Evolutionary conservation across 129 eudicot species (phyloP), one percentile per base, ranked within the genome.

Genomic region (Tagetes patula): DNA sequence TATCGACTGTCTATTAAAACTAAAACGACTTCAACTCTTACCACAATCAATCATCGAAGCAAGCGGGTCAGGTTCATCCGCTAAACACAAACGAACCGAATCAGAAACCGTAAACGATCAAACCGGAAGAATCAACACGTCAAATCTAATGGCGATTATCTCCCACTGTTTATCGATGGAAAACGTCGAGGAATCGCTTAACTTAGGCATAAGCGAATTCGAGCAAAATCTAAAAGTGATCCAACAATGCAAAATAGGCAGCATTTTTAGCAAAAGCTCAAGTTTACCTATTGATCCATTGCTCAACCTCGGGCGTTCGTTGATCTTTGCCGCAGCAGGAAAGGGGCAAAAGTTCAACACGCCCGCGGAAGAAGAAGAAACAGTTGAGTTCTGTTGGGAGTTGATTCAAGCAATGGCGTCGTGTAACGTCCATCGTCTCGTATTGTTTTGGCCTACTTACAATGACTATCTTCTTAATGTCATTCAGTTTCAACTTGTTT

Each of bases 301-400:
- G 83, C 79, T 87, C 32, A 85, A 87, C 71, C 92, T 92, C 2
- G 98, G 98, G 13, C 89, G 95, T 2, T 84, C 90, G 2, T 66
- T 92, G 6, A 84, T 89, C 50, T 85, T 80, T 50, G 91, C 96
- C 3, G 98, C 97, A 0, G 98, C 91, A 0, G 98, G 98, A 2
- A 94, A 86, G 77, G 98, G 98, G 6, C 98, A 94, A 47, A 94
- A 94, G 73, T 94, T 94, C 40, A 88, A 85, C 75, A 90, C 98
- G 20, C 89, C 96, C 0, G 54, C 83, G 1, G 98, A 94, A 79
- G 98, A 94, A 69, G 98, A 94, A 45, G 98, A 94, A 71, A 86
- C 98, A 0, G 97, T 94, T 9, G 84, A 81, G 14, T 88, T 94
- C 53, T 90, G 98, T 71, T 94, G 98, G 98, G 98, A 94, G 45